Base-by-base conservation (phyloP, 345 rosid species). In the Iberis pinnata region DNA sequence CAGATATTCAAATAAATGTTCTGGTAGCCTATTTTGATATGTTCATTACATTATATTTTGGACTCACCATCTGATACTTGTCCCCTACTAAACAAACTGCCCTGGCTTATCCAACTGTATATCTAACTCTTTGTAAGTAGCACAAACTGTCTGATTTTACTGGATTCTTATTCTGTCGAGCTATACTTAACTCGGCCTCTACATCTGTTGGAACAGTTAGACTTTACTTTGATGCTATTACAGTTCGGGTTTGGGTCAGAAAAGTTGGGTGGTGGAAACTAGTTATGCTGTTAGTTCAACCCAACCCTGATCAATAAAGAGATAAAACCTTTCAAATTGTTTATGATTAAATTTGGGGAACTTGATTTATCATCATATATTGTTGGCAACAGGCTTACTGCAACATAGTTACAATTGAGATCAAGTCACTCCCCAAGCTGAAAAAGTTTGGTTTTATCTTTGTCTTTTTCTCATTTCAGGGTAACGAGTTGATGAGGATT, bases 401-500 rank as follows among this genome's bases (percentile, higher is more conserved):
- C 20, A 31, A 43, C 17, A 18, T 54, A 29, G 60, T 32, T 56
- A 31, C 31, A 52, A 18, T 43, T 32, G 20, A 16, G 25, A 3
- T 16, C 24, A 46, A 37, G 35, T 25, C 19, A 46, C 32, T 46
- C 38, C 13, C 39, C 15, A 18, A 26, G 43, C 29, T 27, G 26
- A 17, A 36, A 17, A 18, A 47, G 12, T 12, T 25, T 25, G 2
- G 16, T 41, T 33, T 20, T 58, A 52, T 37, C 53, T 41, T 69
- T 48, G 39, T 54, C 46, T 60, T 33, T 44, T 56, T 18, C 67
- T 48, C 69, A 51, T 47, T 76, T 78, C 90, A 93, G 99, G 90
- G 82, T 24, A 73, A 83, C 57, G 92, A 93, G 63, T 80, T 93
- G 78, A 93, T 86, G 97, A 85, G 94, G 72, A 80, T 93, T 71